Base-by-base conservation (phyloP, 73 alveolate genomes). In the Breviolum minutum region DNA sequence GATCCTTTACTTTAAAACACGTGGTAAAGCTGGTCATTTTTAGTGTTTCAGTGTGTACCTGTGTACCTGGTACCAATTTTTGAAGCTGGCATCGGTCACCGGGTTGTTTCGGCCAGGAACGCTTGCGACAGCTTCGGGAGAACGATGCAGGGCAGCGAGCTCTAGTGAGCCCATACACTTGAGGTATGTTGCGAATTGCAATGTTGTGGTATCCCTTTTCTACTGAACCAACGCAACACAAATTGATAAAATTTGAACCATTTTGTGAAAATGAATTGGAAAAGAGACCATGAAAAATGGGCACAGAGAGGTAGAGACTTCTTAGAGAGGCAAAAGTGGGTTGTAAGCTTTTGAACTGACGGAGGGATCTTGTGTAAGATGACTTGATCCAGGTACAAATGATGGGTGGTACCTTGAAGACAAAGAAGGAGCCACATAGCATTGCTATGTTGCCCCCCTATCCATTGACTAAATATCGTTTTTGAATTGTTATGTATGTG, bases 361-460 rank as follows among this genome's bases (percentile, higher is more conserved):
- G 54, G 54, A 40, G 54, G 54, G 54, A 40, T 40, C 54, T 40
- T 40, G 74, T 19, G 71, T 3, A 40, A 40, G 54, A 40, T 40
- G 54, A 40, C 54, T 40, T 40, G 54, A 40, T 40, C 54, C 63
- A 69, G 88, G 88, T 95, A 68, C 99, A 95, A 60, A 99, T 99
- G 99, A 99, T 99, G 99, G 99, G 99, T 68, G 99, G 99, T 63
- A 99, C 99, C 73, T 99, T 99, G 64, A 99, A 99, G 95, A 99
- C 99, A 81, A 99, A 99, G 99, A 99, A 99, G 98, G 98, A 7
- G 77, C 5, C 61, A 26, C 14, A 14, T 40, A 2, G 54, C 54
- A 40, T 40, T 40, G 54, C 54, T 2, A 40, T 40, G 54, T 40
- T 40, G 54, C 0, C 54, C 54, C 54, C 54, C n/a, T 2, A 17